Conservation (phyloP, 2,329 filamentous ascomycete genomes). For the Neofusicoccum cordaticola region DNA sequence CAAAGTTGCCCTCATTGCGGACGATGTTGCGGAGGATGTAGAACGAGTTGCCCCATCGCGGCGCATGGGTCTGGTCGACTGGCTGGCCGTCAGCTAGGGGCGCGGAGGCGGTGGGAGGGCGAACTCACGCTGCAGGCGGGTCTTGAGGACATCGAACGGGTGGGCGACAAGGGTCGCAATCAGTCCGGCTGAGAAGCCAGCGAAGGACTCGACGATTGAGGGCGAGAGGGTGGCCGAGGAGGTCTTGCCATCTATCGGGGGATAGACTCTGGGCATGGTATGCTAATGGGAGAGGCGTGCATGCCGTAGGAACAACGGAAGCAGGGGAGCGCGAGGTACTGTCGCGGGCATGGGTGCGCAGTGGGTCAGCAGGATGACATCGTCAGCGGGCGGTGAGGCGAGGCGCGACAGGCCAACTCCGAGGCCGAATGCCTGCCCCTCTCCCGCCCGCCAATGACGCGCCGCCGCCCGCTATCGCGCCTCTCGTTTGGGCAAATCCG, state of each 20-base stretch:
- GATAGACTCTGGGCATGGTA: slow-evolving; percentile 49
- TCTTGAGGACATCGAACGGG: slow-evolving; percentile 94
- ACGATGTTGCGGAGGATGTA: slow-evolving; percentile 53
- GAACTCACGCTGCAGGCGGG: slow-evolving; percentile 78
- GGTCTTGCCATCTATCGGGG: slow-evolving; percentile 44
- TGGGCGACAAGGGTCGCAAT: slow-evolving; percentile 84
- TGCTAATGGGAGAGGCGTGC: slow-evolving; percentile 12
- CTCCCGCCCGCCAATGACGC: slow-evolving; percentile 9
- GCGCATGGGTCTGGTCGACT: slow-evolving; percentile 17
- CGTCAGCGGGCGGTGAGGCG: slow-evolving; percentile 7
- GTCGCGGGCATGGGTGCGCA: slow-evolving; percentile 6
- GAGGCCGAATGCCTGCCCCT: slow-evolving; percentile 6
- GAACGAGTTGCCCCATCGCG: slow-evolving; percentile 49
- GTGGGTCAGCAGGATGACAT: slow-evolving; percentile 14
- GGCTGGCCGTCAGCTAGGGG: neutral
- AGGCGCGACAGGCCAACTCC: neutral
- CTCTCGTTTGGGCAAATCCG: neutral
- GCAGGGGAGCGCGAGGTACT: slow-evolving; percentile 4
- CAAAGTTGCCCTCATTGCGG: slow-evolving; percentile 55
- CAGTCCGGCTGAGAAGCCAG: slow-evolving; percentile 85
- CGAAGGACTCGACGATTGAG: slow-evolving; percentile 80
- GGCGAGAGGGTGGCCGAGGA: slow-evolving; percentile 49
- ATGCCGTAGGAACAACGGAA: slow-evolving; percentile 13
- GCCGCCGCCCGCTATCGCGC: neutral
- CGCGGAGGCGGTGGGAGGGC: neutral